Base-by-base conservation (phyloP, 2,329 filamentous ascomycete genomes). In the Cytospora leucostoma region DNA sequence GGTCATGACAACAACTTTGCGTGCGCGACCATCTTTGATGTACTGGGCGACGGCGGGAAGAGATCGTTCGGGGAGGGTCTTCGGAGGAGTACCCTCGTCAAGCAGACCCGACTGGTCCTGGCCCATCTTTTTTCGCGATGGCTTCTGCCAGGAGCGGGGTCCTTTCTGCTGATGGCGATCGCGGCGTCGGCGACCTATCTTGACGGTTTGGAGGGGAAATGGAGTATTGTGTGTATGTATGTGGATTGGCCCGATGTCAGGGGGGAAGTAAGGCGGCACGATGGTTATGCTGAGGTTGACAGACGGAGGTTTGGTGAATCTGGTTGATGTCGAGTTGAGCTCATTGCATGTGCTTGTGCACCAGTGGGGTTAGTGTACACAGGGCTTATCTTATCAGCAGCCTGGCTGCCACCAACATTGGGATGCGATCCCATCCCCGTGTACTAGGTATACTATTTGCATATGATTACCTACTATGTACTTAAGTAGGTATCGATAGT, bases 1-100 rank as follows among this genome's bases (percentile, higher is more conserved):
- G 2, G 91, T 93, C 86, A 98, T 87, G 66, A 97, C 90, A 32
- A 96, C 92, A 63, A 99, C 90, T 56, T 83, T 84, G 70, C 84
- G 84, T 38, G 83, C 87, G 56, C 82, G 75, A 53, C 88, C 90
- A 70, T 87, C 82, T 68, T 85, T 87, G 75, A 99, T 93, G 70
- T 91, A 89, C 34, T 90, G 84, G n/a, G 92, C 93, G 47, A 98
- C 80, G 4, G 86, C 90, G 19, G 88, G 81, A 15, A 98, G 75
- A 34, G 84, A 89, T 62, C 93, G 87, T 37, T 84, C 84, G 50
- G 83, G 78, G 15, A 98, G 82, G 0, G 87, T 91, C 59, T 80
- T 73, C 1, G 94, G 86, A 44, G 79, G 77, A 59, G 84, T 85
- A 67, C 83, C 82, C 67, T 90, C 86, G 71, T 88, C 84, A 67